These are phyloP conservation scores for Suhomyces xylopsoci DNA, from an alignment of 805 yeast species.

Conservation along the genomic window DNA sequence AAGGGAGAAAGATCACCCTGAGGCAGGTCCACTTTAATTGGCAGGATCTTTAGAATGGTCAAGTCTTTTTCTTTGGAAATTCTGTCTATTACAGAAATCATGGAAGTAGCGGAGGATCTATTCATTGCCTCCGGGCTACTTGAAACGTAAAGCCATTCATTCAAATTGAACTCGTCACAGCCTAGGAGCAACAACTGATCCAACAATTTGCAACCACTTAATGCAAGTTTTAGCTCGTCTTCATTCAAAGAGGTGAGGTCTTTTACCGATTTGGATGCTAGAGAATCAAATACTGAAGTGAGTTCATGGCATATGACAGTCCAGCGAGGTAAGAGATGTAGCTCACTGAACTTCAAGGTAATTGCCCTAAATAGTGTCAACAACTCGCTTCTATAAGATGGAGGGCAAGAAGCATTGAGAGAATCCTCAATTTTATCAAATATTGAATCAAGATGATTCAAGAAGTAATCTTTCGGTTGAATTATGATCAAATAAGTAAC, in stretches of 20 bases:
- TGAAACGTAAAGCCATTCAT: slow-evolving; percentile 83
- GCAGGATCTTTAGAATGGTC: slow-evolving; percentile 30
- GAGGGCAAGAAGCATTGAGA: slow-evolving; percentile 30
- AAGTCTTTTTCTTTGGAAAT: slow-evolving; percentile 35
- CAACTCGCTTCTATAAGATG: slow-evolving; percentile 39
- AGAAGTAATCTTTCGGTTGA: slow-evolving; percentile 55
- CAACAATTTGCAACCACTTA: slow-evolving; percentile 71
- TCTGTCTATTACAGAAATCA: slow-evolving; percentile 47
- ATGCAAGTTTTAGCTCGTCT: slow-evolving; percentile 40
- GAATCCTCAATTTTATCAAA: slow-evolving; percentile 35
- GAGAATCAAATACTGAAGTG: slow-evolving; percentile 45
- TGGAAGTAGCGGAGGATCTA: slow-evolving; percentile 19
- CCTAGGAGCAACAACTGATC: slow-evolving; percentile 69
- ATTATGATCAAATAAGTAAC: slow-evolving; percentile 62
- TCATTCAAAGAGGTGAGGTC: slow-evolving; percentile 26
- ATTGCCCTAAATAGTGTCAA: slow-evolving; percentile 63
- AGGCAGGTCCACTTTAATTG: slow-evolving; percentile 36
- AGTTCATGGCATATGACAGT: slow-evolving; percentile 60
- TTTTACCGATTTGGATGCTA: slow-evolving; percentile 24
- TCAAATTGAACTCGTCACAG: slow-evolving; percentile 70
- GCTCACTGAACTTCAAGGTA: slow-evolving; percentile 56
- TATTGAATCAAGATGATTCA: slow-evolving; percentile 49
- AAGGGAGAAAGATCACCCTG: slow-evolving; percentile 40
- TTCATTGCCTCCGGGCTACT: slow-evolving; percentile 61
- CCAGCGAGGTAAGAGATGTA: slow-evolving; percentile 71